These are phyloP conservation scores for Tetrapisispora nanseiensis DNA, from an alignment of 805 yeast species.

Conservation along the genomic window DNA sequence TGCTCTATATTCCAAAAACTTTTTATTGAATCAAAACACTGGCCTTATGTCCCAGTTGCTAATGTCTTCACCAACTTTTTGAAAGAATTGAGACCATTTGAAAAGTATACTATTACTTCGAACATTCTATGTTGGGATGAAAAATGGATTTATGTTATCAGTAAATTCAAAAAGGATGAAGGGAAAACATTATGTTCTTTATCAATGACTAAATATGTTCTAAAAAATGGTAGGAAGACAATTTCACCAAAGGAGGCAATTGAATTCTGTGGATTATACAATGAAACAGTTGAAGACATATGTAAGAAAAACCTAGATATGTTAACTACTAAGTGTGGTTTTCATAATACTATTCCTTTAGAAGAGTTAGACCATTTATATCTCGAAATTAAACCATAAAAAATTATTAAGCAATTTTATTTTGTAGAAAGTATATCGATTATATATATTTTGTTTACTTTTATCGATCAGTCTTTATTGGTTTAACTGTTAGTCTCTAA, in stretches of 20 bases:
- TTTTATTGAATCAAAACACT: conserved; percentile 34
- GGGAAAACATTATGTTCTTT: conserved; percentile 41
- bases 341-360: conserved; percentile 22
- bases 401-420: too few species aligned
- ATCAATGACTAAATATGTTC: conserved; percentile 68
- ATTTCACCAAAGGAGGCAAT: conserved; percentile 56
- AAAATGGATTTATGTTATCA: conserved; percentile 72
- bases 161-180: conserved; percentile 43
- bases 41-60: conserved; percentile 70
- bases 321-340: conserved; percentile 20
- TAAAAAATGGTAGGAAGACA: conserved; percentile 71
- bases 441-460: too few species aligned
- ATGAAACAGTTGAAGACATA: conserved; percentile 38
- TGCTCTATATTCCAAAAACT: conserved; percentile 46
- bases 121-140: conserved; percentile 73
- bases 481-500: too few species aligned
- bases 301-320: conserved; percentile 32
- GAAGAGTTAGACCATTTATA: conserved; percentile 11
- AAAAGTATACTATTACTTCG: conserved; percentile 44
- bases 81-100: conserved; percentile 64
- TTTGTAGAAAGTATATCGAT: too few species aligned
- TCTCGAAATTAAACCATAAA: not conserved
- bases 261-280: conserved; percentile 44
- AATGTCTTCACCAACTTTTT: conserved; percentile 57
- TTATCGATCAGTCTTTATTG: too few species aligned